These are phyloP conservation scores for Zanthoxylum bungeanum DNA, from an alignment of 345 rosid genomes.

Conservation along the genomic window DNA sequence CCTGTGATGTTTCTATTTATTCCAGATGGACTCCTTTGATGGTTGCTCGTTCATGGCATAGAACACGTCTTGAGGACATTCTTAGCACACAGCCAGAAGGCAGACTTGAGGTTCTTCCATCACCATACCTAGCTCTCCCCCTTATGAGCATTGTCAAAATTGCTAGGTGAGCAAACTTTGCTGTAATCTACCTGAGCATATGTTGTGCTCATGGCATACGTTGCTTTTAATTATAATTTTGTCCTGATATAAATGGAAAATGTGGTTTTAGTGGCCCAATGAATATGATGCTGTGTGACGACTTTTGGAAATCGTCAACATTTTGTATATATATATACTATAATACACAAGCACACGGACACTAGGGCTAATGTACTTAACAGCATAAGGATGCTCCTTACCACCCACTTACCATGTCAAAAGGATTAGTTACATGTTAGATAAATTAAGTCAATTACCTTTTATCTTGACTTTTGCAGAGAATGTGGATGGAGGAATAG, in stretches of 20 bases:
- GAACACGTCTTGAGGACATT: slow-evolving; percentile 75
- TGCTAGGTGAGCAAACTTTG: slow-evolving; percentile 59
- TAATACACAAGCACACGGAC: background rate
- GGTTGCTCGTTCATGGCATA: slow-evolving; percentile 95
- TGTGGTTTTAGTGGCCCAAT: background rate
- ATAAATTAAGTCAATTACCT: background rate
- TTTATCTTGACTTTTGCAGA: slow-evolving; percentile 38
- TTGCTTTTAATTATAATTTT: background rate
- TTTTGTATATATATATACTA: too few relatives aligned
- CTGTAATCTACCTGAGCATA: background rate
- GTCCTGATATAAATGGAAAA: background rate
- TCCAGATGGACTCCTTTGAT: slow-evolving; percentile 85
- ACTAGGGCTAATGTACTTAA: background rate
- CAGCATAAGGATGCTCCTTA: background rate
- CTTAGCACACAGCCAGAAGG: slow-evolving; percentile 45
- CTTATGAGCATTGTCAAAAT: slow-evolving; percentile 89
- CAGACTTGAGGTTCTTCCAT: slow-evolving; percentile 41
- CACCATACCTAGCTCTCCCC: slow-evolving; percentile 82
- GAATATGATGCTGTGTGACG: background rate
- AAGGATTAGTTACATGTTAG: background rate
- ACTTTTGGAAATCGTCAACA: too few relatives aligned
- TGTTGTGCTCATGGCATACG: background rate
- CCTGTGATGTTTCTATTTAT: slow-evolving; percentile 14
- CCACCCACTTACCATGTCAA: background rate
- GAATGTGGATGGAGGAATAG: slow-evolving; percentile 84